Evolutionary conservation across 495 filamentous ascomycete species (phyloP).

Genomic region (Melanomma pulvis-pyrius): DNA sequence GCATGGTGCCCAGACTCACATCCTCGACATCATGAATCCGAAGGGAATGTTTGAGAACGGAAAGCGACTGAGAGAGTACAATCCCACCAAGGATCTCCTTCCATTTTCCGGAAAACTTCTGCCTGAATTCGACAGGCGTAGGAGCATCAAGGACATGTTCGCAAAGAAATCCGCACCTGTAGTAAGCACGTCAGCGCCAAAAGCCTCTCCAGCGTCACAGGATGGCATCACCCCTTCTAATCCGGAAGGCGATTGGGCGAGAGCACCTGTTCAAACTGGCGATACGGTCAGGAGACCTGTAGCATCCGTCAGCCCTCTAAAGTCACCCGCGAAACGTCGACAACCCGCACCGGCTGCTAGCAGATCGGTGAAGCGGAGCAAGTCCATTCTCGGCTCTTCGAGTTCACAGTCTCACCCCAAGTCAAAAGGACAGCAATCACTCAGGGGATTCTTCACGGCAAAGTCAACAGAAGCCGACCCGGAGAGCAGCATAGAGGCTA

Average conservation of each 20-base stretch:
- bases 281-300: neutral
- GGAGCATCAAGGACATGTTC: slow-evolving; percentile 94
- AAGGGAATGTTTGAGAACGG: slow-evolving; percentile 73
- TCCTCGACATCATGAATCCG: slow-evolving; percentile 81
- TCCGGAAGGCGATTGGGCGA: no score
- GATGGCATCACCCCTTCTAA: neutral
- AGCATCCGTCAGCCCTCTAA: slow-evolving; percentile 11
- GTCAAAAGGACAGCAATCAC: slow-evolving; percentile 67
- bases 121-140: slow-evolving; percentile 81
- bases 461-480: neutral
- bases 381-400: slow-evolving; percentile 42
- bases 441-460: slow-evolving; percentile 76
- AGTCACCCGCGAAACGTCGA: slow-evolving; percentile 26
- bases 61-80: slow-evolving; percentile 64
- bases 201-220: neutral
- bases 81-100: slow-evolving; percentile 62
- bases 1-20: slow-evolving; percentile 54
- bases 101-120: slow-evolving; percentile 81
- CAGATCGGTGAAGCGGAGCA: slow-evolving; percentile 20
- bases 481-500: neutral
- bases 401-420: slow-evolving; percentile 37
- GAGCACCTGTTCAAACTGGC: neutral
- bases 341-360: neutral
- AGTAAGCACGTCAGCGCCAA: neutral
- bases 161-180: slow-evolving; percentile 53